Conservation (phyloP, 2,329 filamentous ascomycete genomes). For the Chrysoporthe cubensis region DNA sequence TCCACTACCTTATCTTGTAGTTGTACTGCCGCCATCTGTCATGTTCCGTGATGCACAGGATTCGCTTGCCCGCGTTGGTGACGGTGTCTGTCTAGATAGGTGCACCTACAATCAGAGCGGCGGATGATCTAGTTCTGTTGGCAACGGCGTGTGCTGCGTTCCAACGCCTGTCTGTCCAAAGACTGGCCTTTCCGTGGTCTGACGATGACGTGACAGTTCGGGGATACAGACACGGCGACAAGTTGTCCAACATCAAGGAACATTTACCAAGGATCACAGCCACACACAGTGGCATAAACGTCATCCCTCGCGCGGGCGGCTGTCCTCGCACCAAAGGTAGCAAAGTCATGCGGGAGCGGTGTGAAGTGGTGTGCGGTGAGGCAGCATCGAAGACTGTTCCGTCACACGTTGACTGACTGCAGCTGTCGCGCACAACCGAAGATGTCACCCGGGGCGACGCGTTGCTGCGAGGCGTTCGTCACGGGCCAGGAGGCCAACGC, state of each 20-base stretch:
- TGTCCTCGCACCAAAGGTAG: slow-evolving; percentile 4
- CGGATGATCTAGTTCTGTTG: background rate
- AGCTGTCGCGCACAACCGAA: background rate
- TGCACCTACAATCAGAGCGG: background rate
- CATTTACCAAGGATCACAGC: background rate
- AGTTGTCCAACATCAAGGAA: background rate
- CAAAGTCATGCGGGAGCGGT: slow-evolving; percentile 9
- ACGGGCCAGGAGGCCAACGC: background rate
- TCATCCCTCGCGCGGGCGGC: background rate
- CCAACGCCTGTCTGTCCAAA: background rate
- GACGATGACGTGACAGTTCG: background rate
- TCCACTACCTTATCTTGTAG: background rate
- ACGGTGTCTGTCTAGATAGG: background rate
- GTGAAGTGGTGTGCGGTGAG: background rate
- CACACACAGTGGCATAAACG: background rate
- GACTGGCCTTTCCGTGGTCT: too few relatives aligned
- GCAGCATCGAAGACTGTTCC: slow-evolving; percentile 5
- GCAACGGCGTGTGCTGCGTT: background rate
- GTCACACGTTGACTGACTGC: background rate
- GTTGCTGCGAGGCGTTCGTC: too few relatives aligned
- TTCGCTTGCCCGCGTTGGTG: background rate
- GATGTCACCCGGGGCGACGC: background rate
- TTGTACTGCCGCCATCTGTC: background rate
- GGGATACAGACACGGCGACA: background rate
- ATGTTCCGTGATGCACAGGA: background rate